Conservation (phyloP, 257 asterid species). For the Lycium ferocissimum region DNA sequence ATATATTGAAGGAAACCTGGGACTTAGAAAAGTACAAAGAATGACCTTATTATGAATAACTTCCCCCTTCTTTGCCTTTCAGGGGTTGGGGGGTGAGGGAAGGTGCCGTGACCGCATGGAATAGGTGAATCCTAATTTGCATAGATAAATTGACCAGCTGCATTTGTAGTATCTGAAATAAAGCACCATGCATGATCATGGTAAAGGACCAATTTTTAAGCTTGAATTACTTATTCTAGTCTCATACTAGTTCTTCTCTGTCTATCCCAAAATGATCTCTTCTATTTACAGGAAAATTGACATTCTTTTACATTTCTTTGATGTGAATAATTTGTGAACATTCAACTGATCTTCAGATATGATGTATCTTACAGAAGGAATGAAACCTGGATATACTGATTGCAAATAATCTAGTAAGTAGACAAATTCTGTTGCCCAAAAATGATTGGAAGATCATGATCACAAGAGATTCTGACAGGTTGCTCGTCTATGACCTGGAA, state of each 20-base stretch:
- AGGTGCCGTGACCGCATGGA: not conserved
- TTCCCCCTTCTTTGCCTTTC: not conserved
- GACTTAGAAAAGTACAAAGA: not conserved
- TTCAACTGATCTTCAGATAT: slow-evolving; percentile 21
- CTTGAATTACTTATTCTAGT: slow-evolving; percentile 10
- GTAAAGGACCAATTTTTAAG: not conserved
- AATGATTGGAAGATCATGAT: slow-evolving; percentile 19
- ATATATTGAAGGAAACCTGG: not conserved
- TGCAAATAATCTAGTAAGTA: slow-evolving; percentile 4
- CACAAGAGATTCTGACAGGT: slow-evolving; percentile 7
- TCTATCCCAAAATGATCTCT: slow-evolving; percentile 22
- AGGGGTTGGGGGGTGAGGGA: not conserved
- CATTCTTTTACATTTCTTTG: slow-evolving; percentile 20
- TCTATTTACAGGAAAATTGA: slow-evolving; percentile 20
- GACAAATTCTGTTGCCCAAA: slow-evolving; percentile 16
- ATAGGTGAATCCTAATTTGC: slow-evolving; percentile 4
- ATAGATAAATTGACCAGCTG: slow-evolving; percentile 23
- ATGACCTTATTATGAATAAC: slow-evolving; percentile 7
- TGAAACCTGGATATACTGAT: slow-evolving; percentile 25
- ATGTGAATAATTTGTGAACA: slow-evolving; percentile 22
- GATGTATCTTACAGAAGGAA: slow-evolving; percentile 19
- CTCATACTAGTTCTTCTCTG: slow-evolving; percentile 4
- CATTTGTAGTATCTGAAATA: not conserved
- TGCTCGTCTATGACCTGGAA: slow-evolving; percentile 26
- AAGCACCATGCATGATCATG: slow-evolving; percentile 17